Evolutionary conservation across 2,329 filamentous ascomycete species (phyloP).

Genomic region (Venturia oleaginea): DNA sequence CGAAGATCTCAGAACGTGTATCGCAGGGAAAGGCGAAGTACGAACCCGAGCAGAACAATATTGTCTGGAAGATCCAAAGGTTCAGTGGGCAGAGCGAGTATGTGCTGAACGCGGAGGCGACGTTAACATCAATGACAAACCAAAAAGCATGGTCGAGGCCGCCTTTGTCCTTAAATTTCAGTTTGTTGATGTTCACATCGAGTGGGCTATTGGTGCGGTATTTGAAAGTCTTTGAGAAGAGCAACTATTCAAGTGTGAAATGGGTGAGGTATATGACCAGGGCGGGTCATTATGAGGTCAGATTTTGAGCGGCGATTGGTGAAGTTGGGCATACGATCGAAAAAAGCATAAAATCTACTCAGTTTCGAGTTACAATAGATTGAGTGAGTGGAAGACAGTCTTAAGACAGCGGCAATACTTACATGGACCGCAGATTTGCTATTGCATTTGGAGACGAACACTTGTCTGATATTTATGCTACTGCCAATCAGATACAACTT

Average conservation of each 20-base stretch:
- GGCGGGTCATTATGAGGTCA: conserved; percentile 11
- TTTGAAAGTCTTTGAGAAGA: conserved; percentile 98
- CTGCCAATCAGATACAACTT: neutral
- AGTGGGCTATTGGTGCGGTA: conserved; percentile 87
- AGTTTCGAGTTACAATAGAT: neutral
- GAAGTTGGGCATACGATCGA: neutral
- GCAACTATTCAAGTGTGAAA: conserved; percentile 96
- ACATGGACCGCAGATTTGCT: neutral
- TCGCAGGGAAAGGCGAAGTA: conserved; percentile 97
- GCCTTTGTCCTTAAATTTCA: conserved; percentile 85
- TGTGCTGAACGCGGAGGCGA: conserved; percentile 87
- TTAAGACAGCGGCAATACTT: neutral
- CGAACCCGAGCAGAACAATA: conserved; percentile 94
- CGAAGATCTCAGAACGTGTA: conserved; percentile 83
- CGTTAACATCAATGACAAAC: conserved; percentile 92
- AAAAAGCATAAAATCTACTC: neutral
- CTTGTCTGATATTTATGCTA: neutral
- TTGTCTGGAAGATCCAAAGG: conserved; percentile 98
- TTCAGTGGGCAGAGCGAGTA: conserved; percentile 98
- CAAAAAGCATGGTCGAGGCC: conserved; percentile 95
- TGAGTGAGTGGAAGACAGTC: neutral
- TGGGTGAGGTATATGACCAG: conserved; percentile 92
- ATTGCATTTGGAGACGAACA: conserved; percentile 1
- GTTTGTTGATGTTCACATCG: conserved; percentile 95
- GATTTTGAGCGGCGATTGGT: neutral